Evolutionary conservation across 352 stramenopile genomes (phyloP), one percentile per base, ranked within the genome.

Genomic region (Pythium utonaiense): DNA sequence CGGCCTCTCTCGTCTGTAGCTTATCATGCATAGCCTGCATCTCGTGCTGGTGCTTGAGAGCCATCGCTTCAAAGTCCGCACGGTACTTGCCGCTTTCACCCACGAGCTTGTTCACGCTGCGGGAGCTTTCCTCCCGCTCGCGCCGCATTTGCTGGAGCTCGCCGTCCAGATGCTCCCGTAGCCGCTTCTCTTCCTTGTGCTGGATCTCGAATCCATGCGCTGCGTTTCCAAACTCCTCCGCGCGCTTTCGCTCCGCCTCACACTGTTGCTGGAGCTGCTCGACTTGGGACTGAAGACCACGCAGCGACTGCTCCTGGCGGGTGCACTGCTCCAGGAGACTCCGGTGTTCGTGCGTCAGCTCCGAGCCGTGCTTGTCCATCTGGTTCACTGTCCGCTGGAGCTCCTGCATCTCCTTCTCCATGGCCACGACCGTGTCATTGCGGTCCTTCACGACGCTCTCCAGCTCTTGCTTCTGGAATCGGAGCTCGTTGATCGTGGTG

Each of bases 1-100:
- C 79, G 1, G 62, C 30, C 54, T 89, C 79, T 30, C 74, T 56
- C 5, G 68, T 52, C 30, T 59, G 50, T 6, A 74, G 67, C 33
- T 71, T 69, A 31, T 87, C 75, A 49, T 78, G 74, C 41, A 78
- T 56, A 24, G 71, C 52, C 21, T 70, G 56, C 4, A 89, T 50
- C 44, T 85, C 67, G 4, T 83, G 70, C 53, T 89, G 80, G 44
- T 88, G 74, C 28, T 86, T 73, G 4, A 73, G 53, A 8, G 61
- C 62, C 27, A 71, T 69, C 12, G 64, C 66, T n/a, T 78, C 67
- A 21, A 77, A 62, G 1, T 86, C 71, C 0, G 72, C 73, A 30
- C 84, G 70, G 30, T 79, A 45, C 27, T 82, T 78, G 8, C 71
- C 62, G 19, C 77, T 71, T 38, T 88, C 70, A n/a, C 54, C 60